These are phyloP conservation scores for Chlamydomonas applanata DNA, from an alignment of 139 green algal genomes.

Conservation along the genomic window DNA sequence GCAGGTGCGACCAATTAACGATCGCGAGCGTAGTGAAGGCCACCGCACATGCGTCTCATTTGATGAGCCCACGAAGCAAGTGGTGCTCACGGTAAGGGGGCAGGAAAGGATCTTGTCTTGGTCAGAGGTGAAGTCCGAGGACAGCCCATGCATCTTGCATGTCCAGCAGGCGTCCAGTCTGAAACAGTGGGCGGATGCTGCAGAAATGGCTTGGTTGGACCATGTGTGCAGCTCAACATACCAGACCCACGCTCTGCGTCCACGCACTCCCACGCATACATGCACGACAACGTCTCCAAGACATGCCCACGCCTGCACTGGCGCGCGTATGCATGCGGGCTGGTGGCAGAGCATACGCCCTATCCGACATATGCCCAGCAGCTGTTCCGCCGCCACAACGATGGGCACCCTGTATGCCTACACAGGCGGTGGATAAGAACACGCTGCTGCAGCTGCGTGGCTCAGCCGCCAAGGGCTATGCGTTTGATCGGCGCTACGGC, in stretches of 20 bases:
- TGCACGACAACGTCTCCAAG: not conserved
- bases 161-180: no score
- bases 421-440: constrained; percentile 64
- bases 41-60: constrained; percentile 57
- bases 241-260: not conserved
- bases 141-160: no score
- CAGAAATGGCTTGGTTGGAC: no score
- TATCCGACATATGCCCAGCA: not conserved
- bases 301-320: not conserved
- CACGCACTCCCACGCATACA: not conserved
- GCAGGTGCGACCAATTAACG: constrained; percentile 63
- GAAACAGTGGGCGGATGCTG: not conserved
- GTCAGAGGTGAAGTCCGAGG: no score
- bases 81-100: constrained; percentile 57
- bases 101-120: no score
- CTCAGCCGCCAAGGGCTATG: constrained; percentile 54
- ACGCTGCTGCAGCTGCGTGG: constrained; percentile 60
- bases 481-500: constrained; percentile 58
- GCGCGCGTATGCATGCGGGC: not conserved
- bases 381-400: not conserved
- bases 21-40: constrained; percentile 47
- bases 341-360: not conserved
- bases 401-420: not conserved
- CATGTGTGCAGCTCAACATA: no score
- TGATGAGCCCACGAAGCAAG: constrained; percentile 62